Conservation (phyloP, 2,329 filamentous ascomycete species). For the Neocucurbitaria cava region DNA sequence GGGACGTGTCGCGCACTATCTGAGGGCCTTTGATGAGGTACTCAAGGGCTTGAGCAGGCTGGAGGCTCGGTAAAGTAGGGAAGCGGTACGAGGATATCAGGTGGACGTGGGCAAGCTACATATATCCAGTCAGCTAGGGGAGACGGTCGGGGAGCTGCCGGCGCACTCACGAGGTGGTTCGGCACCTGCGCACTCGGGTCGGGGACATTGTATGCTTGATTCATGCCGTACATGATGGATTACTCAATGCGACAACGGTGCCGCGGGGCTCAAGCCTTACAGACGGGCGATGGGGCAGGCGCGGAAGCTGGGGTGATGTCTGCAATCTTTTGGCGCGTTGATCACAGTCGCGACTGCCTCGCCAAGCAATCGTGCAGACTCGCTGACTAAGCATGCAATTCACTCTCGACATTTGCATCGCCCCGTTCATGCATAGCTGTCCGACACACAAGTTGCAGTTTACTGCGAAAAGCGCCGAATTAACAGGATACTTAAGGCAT, state of each 20-base stretch:
- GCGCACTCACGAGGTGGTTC: slow-evolving; percentile 38
- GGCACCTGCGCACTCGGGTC: slow-evolving; percentile 48
- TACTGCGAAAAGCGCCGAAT: too few relatives aligned
- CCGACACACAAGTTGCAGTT: too few relatives aligned
- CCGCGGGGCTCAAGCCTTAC: slow-evolving; percentile 20
- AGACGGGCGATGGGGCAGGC: slow-evolving; percentile 20
- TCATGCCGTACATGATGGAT: slow-evolving; percentile 43
- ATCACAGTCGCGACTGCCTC: slow-evolving; percentile 16
- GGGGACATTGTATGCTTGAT: slow-evolving; percentile 39
- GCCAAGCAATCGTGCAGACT: slow-evolving; percentile 1
- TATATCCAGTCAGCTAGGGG: slow-evolving; percentile 22
- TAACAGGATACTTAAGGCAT: too few relatives aligned
- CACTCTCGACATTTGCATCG: not conserved
- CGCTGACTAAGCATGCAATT: slow-evolving; percentile 6
- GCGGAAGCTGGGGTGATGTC: slow-evolving; percentile 29
- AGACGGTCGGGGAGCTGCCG: slow-evolving; percentile 10
- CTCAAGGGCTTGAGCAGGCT: slow-evolving; percentile 78
- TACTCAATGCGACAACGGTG: slow-evolving; percentile 33
- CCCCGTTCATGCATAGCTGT: too few relatives aligned
- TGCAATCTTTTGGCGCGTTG: slow-evolving; percentile 27
- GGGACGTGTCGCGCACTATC: slow-evolving; percentile 81
- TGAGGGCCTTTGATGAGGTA: slow-evolving; percentile 85
- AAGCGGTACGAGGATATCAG: slow-evolving; percentile 85
- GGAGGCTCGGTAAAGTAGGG: slow-evolving; percentile 73
- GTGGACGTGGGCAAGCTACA: slow-evolving; percentile 91